phyloP scores from a whole-genome alignment of 2,329 filamentous ascomycete genomes.

The Clonostachys byssicola region DNA sequence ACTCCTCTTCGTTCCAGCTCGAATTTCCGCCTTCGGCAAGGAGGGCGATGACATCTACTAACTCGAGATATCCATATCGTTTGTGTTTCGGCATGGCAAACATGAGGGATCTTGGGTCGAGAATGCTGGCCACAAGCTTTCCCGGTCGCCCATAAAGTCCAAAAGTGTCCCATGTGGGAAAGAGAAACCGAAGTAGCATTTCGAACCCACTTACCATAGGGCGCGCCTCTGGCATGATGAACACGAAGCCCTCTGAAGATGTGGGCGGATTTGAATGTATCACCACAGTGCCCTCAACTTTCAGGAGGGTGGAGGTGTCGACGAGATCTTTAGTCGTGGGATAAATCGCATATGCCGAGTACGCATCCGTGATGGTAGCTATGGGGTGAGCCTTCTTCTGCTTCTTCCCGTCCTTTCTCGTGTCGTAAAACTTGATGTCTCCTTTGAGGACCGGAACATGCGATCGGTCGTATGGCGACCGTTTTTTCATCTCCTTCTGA shows the following conservation, averaged over 20 bases:
- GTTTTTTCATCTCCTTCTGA: conserved; percentile 78
- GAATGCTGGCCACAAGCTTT: conserved; percentile 79
- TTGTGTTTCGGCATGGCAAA: conserved; percentile 92
- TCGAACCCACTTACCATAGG: conserved; percentile 93
- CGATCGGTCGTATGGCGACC: conserved; percentile 76
- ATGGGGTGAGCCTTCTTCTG: conserved; percentile 90
- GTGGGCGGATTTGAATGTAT: conserved; percentile 78
- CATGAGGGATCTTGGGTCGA: conserved; percentile 89
- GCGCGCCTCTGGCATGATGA: conserved; percentile 93
- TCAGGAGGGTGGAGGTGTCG: conserved; percentile 89
- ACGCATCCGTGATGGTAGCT: conserved; percentile 86
- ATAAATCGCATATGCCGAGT: conserved; percentile 91
- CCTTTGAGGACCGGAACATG: conserved; percentile 69
- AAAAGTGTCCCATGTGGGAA: conserved; percentile 93
- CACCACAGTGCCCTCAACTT: conserved; percentile 86
- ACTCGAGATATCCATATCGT: conserved; percentile 86
- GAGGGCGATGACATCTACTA: conserved; percentile 76
- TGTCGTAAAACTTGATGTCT: conserved; percentile 92
- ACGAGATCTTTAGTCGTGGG: conserved; percentile 92
- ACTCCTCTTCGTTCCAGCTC: conserved; percentile 80
- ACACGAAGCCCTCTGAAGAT: conserved; percentile 88
- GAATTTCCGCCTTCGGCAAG: conserved; percentile 75
- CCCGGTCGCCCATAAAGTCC: conserved; percentile 85
- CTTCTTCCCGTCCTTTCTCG: conserved; percentile 68
- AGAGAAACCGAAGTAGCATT: conserved; percentile 88